A percentile compares a stretch with the other conserved stretches of the same genome.
Conservation (phyloP, 2,329 filamentous ascomycete species). For the Pezizomycotina sp. region DNA sequence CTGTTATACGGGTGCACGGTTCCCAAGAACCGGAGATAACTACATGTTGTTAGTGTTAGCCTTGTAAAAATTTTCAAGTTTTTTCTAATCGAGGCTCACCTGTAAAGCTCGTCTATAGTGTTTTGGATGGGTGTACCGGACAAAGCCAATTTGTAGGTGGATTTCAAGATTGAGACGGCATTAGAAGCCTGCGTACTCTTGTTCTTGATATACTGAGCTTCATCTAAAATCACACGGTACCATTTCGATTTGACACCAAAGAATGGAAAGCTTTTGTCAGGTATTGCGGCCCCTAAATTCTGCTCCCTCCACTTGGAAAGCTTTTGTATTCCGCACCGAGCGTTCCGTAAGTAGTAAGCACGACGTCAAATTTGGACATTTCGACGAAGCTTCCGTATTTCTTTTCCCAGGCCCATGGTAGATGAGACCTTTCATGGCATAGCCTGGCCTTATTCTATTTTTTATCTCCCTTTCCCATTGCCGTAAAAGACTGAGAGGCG, state of each 20-base stretch:
- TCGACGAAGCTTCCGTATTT: constrained; percentile 41
- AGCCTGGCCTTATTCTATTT: constrained; percentile 44
- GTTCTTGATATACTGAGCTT: constrained; percentile 68
- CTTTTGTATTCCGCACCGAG: constrained; percentile 51
- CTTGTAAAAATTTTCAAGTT: no score
- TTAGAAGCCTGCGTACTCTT: constrained; percentile 44
- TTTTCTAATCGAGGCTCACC: no score
- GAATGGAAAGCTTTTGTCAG: constrained; percentile 34
- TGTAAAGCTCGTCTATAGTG: constrained; percentile 57
- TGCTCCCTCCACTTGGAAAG: constrained; percentile 36
- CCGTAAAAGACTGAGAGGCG: constrained; percentile 59
- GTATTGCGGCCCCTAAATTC: constrained; percentile 35
- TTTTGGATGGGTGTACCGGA: constrained; percentile 87
- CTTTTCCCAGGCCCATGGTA: constrained; percentile 45
- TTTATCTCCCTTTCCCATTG: constrained; percentile 75
- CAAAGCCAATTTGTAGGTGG: constrained; percentile 54
- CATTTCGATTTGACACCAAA: constrained; percentile 45
- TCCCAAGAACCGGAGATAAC: constrained; percentile 59
- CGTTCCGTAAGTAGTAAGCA: constrained; percentile 64
- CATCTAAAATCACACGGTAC: constrained; percentile 58
- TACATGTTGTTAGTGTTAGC: no score
- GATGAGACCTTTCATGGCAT: constrained; percentile 48
- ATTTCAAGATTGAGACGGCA: constrained; percentile 42
- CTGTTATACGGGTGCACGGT: constrained; percentile 35
- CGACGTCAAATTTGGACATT: constrained; percentile 52